A percentile compares a stretch with the other conserved stretches of the same genome.
phyloP scores from a whole-genome alignment of 1,139 yeast genomes.

The Hemisphaericaspora xylanilytica region DNA sequence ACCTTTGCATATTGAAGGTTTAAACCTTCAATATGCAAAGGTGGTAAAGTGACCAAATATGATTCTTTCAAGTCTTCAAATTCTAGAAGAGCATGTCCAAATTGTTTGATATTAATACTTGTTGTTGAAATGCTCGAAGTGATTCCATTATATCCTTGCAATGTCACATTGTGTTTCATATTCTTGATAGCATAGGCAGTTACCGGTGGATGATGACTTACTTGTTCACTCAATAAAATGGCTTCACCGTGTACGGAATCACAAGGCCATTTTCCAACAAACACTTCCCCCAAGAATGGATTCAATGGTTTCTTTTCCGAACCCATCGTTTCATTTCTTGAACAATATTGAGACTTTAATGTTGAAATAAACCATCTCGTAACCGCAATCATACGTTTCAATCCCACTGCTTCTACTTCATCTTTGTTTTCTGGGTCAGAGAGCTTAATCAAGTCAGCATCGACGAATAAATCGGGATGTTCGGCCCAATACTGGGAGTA shows the following conservation, averaged over 20 bases:
- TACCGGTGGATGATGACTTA: constrained; percentile 93
- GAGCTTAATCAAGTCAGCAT: constrained; percentile 52
- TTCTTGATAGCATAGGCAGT: constrained; percentile 83
- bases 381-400: constrained; percentile 71
- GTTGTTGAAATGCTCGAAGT: constrained; percentile 78
- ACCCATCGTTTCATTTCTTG: constrained; percentile 87
- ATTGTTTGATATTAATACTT: constrained; percentile 80
- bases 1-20: too few relatives aligned
- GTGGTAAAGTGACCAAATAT: constrained; percentile 84
- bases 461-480: constrained; percentile 78
- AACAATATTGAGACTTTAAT: constrained; percentile 87
- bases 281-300: constrained; percentile 91
- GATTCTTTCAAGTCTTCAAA: constrained; percentile 61
- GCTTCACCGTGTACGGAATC: constrained; percentile 63
- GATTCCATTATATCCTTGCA: constrained; percentile 89
- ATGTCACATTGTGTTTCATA: constrained; percentile 60
- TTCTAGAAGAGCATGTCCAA: constrained; percentile 80
- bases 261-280: constrained; percentile 82
- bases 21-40: too few relatives aligned
- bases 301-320: constrained; percentile 94
- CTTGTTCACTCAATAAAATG: constrained; percentile 80
- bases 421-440: constrained; percentile 30
- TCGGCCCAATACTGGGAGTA: constrained; percentile 94
- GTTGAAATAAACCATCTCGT: constrained; percentile 91
- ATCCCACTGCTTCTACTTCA: constrained; percentile 51